A percentile compares a stretch with the other conserved stretches of the same genome.
phyloP scores from a whole-genome alignment of 176 grass and related monocot genomes.

The Oryza australiensis region DNA sequence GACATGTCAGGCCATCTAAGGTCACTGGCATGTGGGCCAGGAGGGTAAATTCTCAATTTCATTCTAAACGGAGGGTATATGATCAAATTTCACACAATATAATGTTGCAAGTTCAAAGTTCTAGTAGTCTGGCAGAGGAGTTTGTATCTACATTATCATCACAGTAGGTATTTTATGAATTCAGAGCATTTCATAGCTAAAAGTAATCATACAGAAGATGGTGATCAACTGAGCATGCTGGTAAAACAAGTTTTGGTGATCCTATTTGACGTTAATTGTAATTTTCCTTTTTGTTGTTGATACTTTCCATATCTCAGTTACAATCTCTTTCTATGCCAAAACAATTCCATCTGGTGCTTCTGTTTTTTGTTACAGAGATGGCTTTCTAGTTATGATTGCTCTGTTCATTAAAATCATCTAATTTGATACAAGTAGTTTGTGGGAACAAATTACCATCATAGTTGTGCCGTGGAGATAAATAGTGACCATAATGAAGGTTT shows the following conservation, averaged over 20 bases:
- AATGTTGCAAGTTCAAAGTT: conserved; percentile 7
- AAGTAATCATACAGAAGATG: conserved; percentile 5
- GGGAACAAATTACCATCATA: not conserved
- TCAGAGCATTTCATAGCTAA: not conserved
- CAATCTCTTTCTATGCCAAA: not conserved
- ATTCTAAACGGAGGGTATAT: not conserved
- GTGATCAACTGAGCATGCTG: not conserved
- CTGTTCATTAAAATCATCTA: conserved; percentile 13
- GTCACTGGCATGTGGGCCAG: not conserved
- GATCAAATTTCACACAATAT: not conserved
- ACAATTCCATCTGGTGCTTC: not conserved
- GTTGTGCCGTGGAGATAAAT: conserved; percentile 15
- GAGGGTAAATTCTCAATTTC: not conserved
- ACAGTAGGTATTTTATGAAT: not conserved
- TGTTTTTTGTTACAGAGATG: conserved; percentile 19
- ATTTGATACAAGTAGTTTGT: not conserved
- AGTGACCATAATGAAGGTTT: conserved; percentile 21
- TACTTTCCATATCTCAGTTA: not conserved
- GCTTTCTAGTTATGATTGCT: not conserved
- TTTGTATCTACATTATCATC: conserved; percentile 12
- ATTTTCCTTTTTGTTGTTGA: conserved; percentile 12
- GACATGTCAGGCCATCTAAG: not conserved
- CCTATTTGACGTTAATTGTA: not conserved
- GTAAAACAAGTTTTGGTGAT: not conserved
- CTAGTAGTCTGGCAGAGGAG: not conserved